Evolutionary conservation across 176 grass and related monocot species (phyloP), one percentile per base, ranked within the genome.

Genomic region (Triticum turgidum): DNA sequence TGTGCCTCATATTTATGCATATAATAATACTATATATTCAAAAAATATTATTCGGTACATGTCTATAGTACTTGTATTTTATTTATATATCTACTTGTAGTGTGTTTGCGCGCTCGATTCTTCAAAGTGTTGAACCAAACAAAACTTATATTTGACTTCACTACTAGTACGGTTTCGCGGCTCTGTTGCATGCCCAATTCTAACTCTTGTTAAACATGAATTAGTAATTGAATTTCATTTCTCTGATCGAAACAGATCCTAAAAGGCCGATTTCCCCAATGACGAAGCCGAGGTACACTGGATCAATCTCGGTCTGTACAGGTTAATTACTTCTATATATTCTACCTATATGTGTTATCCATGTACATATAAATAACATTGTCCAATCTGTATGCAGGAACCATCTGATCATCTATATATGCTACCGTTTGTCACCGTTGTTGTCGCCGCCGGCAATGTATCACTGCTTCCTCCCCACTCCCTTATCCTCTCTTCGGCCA

Each of bases 401-500:
- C 15, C 21, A 51, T 81, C 70, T 64, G 69, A 63, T 84, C 63
- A 65, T 47, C 69, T 30, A 33, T 56, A 24, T 18, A 61, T 54
- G 21, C 14, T 41, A 20, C 78, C 4, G 24, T 77, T 66, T 21
- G 7, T 49, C 44, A 47, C 44, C 11, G 44, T 47, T 47, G 44
- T 13, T 47, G 44, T 56, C 10, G 70, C 11, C 7, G 86, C 83
- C 11, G 80, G 88, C 58, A 87, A 78, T 10, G 71, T 47, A 32
- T 83, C 82, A 39, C 38, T 39, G 72, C 79, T 65, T 77, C 94
- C 94, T 89, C 94, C 94, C 91, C 94, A 95, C 41, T 80, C 89
- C 59, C 84, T 89, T n/a, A 93, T 70, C 29, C 94, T 88, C 74
- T 93, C 91, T 17, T 93, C 89, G 3, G 94, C 94, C 71, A 80